Evolutionary conservation across 139 green algal species (phyloP), one percentile per base, ranked within the genome.

Genomic region (Eudorina sp.): DNA sequence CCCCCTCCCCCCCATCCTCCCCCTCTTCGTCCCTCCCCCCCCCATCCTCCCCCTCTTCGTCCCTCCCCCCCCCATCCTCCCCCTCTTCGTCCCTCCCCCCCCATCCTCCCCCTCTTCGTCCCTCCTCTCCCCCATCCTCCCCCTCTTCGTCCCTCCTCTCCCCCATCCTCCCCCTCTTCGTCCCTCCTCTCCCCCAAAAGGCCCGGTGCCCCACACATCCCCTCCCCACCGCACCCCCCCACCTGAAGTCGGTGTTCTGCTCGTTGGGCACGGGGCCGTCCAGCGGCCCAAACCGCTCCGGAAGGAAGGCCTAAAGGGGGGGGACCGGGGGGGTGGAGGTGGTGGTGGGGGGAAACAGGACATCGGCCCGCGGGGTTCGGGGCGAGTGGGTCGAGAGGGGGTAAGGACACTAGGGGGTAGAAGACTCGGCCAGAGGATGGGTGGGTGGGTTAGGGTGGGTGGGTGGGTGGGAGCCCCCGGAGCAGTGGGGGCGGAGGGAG

Each of bases 231-330:
- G n/a, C n/a, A n/a, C n/a, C 13, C 16, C 34, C 70, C 21, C 64
- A 95, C 94, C 94, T 95, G 94, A 96, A 99, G 90, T 99, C 96
- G 0, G 98, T 99, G 92, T 98, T 99, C 43, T 95, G 88, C 92
- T 99, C 98, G n/a, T 88, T 99, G 69, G 98, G 98, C 60, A 97
- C 80, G 11, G 97, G 97, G 16, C 86, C 92, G 53, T 99, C 96
- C 45, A 99, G 92, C 0, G 94, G 92, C 46, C 92, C 95, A 86
- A 99, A 99, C 11, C 98, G 93, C 94, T 99, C 96, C 0, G 98
- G 98, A 29, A 94, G 75, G 91, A 99, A 99, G 6, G 92, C 93
- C 45, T 99, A 92, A 83, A n/a, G n/a, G 69, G 45, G 76, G 27
- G 1, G 19, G 31, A 38, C 23, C 23, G 31, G 34, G 16, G 19